Base-by-base conservation (phyloP, 805 yeast genomes). In the Saccharomycopsis javanensis region DNA sequence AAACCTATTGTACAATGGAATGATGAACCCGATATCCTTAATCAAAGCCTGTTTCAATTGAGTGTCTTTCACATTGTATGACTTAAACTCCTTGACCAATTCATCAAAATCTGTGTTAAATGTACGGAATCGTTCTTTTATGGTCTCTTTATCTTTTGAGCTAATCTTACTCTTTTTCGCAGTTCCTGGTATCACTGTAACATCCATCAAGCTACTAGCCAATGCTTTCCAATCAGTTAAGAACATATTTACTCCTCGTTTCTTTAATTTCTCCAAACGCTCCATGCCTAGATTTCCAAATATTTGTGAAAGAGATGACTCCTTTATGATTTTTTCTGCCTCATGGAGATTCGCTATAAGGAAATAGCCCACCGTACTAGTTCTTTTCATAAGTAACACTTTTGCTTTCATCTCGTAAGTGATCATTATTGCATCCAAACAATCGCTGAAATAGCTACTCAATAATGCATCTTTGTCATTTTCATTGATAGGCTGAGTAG, bases 71-170 rank as follows among this genome's bases (percentile, higher is more conserved):
- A 89, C 76, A 57, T 79, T 79, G 67, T 81, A 85, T 53, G 76
- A 75, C 64, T 81, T 83, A 66, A 86, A 87, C 57, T 78, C 81
- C 31, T 76, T 77, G 25, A 85, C 78, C 34, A 91, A 79, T 34
- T 81, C 87, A 55, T 94, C 98, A 67, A 94, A 87, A 50, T 84
- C 85, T 30, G 80, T 80, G 67, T 91, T 92, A 72, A 92, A 94
- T 59, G 79, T 83, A 62, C 79, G 80, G 71, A 88, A 89, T 66
- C 88, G 81, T 60, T 94, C 97, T 65, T 92, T 94, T 57, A 89
- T 80, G 53, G 76, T 80, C 55, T 89, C 96, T 61, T 82, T 80
- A 62, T 89, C 96, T 63, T 87, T 86, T n/a, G 82, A 81, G 50
- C 81, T 72, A 61, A 72, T 67, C 62, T 73, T 78, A 51, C 51